Evolutionary conservation across 306 rosid genomes (phyloP).

Genomic region (Carpinus fangiana): DNA sequence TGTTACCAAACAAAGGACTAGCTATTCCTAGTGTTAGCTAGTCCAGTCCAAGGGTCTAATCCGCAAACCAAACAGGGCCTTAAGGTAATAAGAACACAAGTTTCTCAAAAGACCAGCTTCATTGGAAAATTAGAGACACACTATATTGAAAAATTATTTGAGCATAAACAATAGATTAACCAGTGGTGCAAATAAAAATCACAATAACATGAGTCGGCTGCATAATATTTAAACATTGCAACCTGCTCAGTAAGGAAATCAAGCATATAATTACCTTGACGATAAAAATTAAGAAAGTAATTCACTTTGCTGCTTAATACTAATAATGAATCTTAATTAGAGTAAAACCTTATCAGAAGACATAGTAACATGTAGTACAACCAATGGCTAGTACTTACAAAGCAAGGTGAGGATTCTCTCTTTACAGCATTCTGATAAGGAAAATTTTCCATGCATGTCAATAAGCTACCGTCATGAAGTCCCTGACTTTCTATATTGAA

Average conservation of each 20-base stretch:
- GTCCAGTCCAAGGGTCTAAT: too few species aligned
- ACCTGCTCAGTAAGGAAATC: constrained; percentile 4
- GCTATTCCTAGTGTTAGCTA: too few species aligned
- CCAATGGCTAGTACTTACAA: background rate
- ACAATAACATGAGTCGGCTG: background rate
- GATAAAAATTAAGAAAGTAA: background rate
- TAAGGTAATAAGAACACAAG: constrained; percentile 6
- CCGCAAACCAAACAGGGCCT: too few species aligned
- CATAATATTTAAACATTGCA: background rate
- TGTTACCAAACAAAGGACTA: too few species aligned
- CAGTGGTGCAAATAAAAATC: background rate
- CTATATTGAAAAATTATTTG: background rate
- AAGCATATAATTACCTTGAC: background rate
- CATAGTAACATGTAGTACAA: background rate
- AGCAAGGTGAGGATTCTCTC: constrained; percentile 2
- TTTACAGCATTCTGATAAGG: background rate
- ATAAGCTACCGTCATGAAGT: background rate
- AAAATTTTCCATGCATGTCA: constrained; percentile 1
- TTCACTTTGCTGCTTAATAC: background rate
- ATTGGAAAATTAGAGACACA: background rate
- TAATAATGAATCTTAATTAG: background rate
- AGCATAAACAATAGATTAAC: background rate
- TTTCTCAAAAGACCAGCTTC: background rate
- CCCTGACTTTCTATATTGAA: background rate
- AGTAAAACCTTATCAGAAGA: background rate